Conservation (phyloP, 495 filamentous ascomycete species). For the Talaromyces wortmannii region DNA sequence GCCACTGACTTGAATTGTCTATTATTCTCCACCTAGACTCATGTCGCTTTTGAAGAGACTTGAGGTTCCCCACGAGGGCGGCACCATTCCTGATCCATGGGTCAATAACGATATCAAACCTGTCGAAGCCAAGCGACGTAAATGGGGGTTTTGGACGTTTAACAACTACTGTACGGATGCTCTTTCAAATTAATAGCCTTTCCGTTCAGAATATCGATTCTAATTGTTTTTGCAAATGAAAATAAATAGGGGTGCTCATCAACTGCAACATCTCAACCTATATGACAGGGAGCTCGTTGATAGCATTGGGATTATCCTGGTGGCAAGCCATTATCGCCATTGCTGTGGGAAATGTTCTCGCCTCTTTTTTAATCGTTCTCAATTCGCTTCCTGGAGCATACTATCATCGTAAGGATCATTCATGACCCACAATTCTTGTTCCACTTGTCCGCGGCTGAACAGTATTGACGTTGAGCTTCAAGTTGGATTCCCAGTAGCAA, state of each 20-base stretch:
- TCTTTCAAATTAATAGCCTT: background rate
- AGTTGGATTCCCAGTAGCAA: slow-evolving; percentile 17
- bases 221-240: too few relatives aligned
- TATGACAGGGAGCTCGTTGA: slow-evolving; percentile 18
- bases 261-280: slow-evolving; percentile 17
- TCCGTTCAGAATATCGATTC: too few relatives aligned
- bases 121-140: slow-evolving; percentile 13
- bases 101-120: slow-evolving; percentile 23
- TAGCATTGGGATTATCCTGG: slow-evolving; percentile 19
- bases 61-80: slow-evolving; percentile 10
- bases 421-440: background rate
- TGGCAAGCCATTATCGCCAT: slow-evolving; percentile 18
- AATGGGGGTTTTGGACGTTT: slow-evolving; percentile 19
- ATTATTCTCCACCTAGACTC: background rate
- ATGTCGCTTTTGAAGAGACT: slow-evolving; percentile 7
- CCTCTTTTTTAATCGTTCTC: slow-evolving; percentile 9
- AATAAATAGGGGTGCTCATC: slow-evolving; percentile 14
- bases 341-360: slow-evolving; percentile 9
- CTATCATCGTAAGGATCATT: slow-evolving; percentile 14
- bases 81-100: slow-evolving; percentile 11
- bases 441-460: background rate
- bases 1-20: background rate
- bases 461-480: background rate
- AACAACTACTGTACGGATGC: slow-evolving; percentile 15
- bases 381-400: slow-evolving; percentile 15